These are phyloP conservation scores for Umbelopsis sp. DNA, from an alignment of 371 early-diverging fungal genomes.

Conservation along the genomic window DNA sequence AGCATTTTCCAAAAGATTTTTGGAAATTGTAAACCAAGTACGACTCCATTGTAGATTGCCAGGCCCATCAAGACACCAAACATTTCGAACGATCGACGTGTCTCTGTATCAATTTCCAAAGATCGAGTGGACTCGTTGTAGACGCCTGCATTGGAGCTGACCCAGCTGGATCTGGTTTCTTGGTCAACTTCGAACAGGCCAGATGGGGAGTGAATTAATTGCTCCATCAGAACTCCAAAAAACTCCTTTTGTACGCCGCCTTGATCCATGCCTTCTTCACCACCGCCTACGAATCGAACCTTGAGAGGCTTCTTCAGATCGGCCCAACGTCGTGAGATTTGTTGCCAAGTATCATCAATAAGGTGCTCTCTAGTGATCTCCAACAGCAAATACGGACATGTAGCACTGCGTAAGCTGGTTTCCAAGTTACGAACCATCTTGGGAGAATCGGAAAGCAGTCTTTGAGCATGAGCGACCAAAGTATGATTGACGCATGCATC, in stretches of 20 bases:
- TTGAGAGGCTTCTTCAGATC: slow-evolving; percentile 83
- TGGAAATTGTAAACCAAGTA: slow-evolving; percentile 90
- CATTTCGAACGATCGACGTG: slow-evolving; percentile 73
- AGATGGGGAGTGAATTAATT: slow-evolving; percentile 82
- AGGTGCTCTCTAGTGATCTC: slow-evolving; percentile 73
- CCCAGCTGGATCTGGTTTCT: slow-evolving; percentile 80
- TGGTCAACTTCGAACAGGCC: slow-evolving; percentile 69
- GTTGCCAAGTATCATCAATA: slow-evolving; percentile 70
- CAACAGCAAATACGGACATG: slow-evolving; percentile 80
- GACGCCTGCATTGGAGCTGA: slow-evolving; percentile 80
- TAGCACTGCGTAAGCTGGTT: slow-evolving; percentile 47
- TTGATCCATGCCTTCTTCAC: slow-evolving; percentile 91
- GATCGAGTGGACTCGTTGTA: slow-evolving; percentile 50
- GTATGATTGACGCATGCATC: slow-evolving; percentile 85
- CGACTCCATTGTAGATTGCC: slow-evolving; percentile 92
- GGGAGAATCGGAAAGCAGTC: slow-evolving; percentile 64
- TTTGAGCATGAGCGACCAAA: slow-evolving; percentile 65
- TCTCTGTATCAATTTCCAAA: slow-evolving; percentile 24
- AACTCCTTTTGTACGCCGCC: slow-evolving; percentile 98
- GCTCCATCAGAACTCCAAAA: slow-evolving; percentile 88
- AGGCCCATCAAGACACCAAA: slow-evolving; percentile 92
- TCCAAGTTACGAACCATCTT: slow-evolving; percentile 46
- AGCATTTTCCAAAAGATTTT: slow-evolving; percentile 82
- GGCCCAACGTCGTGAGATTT: slow-evolving; percentile 54
- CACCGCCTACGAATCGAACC: slow-evolving; percentile 82